Evolutionary conservation across 192 early-diverging fungal genomes (phyloP).

Genomic region (Backusella mclennaniae): DNA sequence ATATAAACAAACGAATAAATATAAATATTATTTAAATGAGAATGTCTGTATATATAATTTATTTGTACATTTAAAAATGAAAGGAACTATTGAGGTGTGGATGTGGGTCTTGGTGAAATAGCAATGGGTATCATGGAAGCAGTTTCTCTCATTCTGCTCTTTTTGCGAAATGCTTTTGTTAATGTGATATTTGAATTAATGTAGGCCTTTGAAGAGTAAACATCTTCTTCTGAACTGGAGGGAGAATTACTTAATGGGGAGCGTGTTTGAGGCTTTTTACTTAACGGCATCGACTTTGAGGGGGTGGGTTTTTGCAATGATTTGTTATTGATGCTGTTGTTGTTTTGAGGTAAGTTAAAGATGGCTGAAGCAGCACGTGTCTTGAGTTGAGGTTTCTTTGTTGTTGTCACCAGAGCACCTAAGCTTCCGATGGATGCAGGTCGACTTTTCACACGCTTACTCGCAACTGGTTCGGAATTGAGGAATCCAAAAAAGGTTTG

Average conservation of each 20-base stretch:
- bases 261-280: slow-evolving; percentile 3
- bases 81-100: slow-evolving; percentile 2
- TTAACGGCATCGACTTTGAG: slow-evolving; percentile 14
- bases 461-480: slow-evolving; percentile 23
- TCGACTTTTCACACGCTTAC: slow-evolving; percentile 5
- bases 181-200: slow-evolving; percentile 10
- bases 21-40: background rate
- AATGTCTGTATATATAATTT: background rate
- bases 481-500: slow-evolving; percentile 44
- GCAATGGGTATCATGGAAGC: slow-evolving; percentile 18
- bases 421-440: slow-evolving; percentile 12
- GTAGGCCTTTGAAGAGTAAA: slow-evolving; percentile 6
- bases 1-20: background rate
- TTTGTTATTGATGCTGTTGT: background rate
- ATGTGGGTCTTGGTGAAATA: slow-evolving; percentile 8
- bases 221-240: background rate
- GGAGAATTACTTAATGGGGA: background rate
- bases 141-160: slow-evolving; percentile 8
- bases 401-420: background rate
- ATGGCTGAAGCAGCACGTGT: slow-evolving; percentile 13
- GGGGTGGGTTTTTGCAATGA: background rate
- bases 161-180: slow-evolving; percentile 14
- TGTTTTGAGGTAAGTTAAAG: background rate
- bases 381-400: slow-evolving; percentile 11
- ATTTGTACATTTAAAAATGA: slow-evolving; percentile 3